Evolutionary conservation across 345 rosid species (phyloP), one percentile per base, ranked within the genome.

Genomic region (Lepidium aucheri): DNA sequence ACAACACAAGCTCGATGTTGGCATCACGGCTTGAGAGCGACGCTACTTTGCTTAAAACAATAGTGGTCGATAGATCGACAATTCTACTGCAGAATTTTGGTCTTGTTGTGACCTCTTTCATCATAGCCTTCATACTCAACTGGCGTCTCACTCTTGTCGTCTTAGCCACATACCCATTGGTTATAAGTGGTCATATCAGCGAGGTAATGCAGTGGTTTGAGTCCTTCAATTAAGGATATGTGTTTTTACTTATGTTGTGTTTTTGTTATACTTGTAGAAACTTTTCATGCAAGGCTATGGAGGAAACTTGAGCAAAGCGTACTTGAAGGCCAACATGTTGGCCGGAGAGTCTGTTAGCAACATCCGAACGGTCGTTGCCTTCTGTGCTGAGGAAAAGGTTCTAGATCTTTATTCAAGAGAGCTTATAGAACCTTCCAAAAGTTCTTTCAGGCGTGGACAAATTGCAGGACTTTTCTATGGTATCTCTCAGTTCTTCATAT

Each of bases 211-310:
- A 43, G 12, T 22, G 9, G 20, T 60, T 49, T 59, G 67, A 57
- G 49, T 22, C 13, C 13, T 17, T 36, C 63, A 16, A 34, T 50
- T 68, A 2, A 28, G 26, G 2, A 0, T 24, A 38, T 61, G 8
- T 8, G 10, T 47, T 15, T 66, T 6, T 40, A 38, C 41, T 8
- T 28, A 39, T 55, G 14, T 36, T 28, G 14, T 20, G 61, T 50
- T 22, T 38, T 46, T 14, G 59, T 35, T 43, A 4, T 22, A 42
- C 63, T 64, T 69, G 40, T 83, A 93, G 99, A 93, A 85, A 85
- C 81, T 93, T 62, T 93, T 93, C 83, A 86, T 93, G 94, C 84
- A 87, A 83, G 98, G 98, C 3, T 93, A 86, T 53, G 98, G 98
- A 11, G 98, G 94, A 53, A 79, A 93, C 83, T 79, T 93, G 76